Base-by-base conservation (phyloP, 2,329 filamentous ascomycete genomes). In the Talaromyces albobiverticillius region DNA sequence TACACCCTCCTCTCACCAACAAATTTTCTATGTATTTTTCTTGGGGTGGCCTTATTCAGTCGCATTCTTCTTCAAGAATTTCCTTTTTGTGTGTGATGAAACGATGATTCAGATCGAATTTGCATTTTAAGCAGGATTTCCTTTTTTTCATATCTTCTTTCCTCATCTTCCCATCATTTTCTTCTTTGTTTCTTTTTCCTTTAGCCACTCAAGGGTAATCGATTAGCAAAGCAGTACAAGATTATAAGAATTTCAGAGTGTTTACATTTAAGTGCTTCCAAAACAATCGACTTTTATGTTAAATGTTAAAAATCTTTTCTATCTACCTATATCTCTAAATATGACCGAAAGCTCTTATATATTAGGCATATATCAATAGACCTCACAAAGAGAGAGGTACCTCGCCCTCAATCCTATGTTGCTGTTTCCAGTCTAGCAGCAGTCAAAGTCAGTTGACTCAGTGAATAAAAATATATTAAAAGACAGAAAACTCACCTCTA, bases 401-500 rank as follows among this genome's bases (percentile, higher is more conserved):
- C 16, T 50, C 36, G 18, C 18, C 20, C 8, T 29, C 25, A 23
- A 18, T 11, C 3, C 34, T 40, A 18, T 20, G 25, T 14, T 50
- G 36, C 16, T n/a, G 18, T 22, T 41, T 41, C 47, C 47, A 50
- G 16, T 41, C 47, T 50, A 32, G 18, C 11, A 40, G 36, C 18
- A 18, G 36, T 18, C 3, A 20, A 22, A 9, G 18, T 40, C 18
- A 40, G 36, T 13, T 6, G 16, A 9, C 3, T 18, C 34, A 16
- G 34, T 16, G 36, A 11, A 3, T 4, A 31, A 11, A 31, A 36
- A 40, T 22, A 16, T 18, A 14, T 20, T 18, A 46, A 22, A 26
- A 20, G 18, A 20, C n/a, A 8, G 14, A 13, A 14, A 51, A 54
- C 59, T 56, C 55, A 64, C 62, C 77, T 49, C 71, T 60, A 62